Conservation (phyloP, 106 monocot species). For the Dendrobium huoshanense region DNA sequence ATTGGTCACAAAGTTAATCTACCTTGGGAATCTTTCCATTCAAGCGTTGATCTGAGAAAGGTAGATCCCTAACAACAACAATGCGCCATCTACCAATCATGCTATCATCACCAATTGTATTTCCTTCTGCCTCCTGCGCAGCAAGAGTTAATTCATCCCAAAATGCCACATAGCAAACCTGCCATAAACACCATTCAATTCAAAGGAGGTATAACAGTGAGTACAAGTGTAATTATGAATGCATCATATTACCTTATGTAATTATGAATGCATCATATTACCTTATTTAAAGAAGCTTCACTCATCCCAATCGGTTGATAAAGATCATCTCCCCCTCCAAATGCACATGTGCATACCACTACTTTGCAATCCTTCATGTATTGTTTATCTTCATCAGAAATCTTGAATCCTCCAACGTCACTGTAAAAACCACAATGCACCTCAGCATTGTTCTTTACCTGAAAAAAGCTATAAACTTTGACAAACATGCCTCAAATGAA, state of each 20-base stretch:
- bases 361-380: conserved; percentile 76
- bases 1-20: background rate
- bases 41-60: conserved; percentile 90
- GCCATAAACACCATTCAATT: conserved; percentile 7
- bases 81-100: conserved; percentile 95
- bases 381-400: conserved; percentile 71
- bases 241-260: conserved; percentile 33
- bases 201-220: background rate
- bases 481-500: background rate
- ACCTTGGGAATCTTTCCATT: conserved; percentile 99
- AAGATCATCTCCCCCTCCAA: conserved; percentile 95
- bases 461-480: conserved; percentile 11
- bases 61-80: conserved; percentile 75
- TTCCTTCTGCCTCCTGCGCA: conserved; percentile 68
- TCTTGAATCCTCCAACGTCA: conserved; percentile 69
- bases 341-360: conserved; percentile 90
- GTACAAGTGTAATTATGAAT: background rate
- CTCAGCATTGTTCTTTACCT: conserved; percentile 54
- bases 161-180: conserved; percentile 97
- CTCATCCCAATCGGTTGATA: conserved; percentile 99
- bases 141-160: conserved; percentile 92
- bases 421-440: conserved; percentile 95
- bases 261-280: conserved; percentile 5
- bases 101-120: conserved; percentile 31
- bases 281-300: conserved; percentile 63